Evolutionary conservation across 306 rosid species (phyloP), one percentile per base, ranked within the genome.

Genomic region (cucumber (Cucumis sativus)): DNA sequence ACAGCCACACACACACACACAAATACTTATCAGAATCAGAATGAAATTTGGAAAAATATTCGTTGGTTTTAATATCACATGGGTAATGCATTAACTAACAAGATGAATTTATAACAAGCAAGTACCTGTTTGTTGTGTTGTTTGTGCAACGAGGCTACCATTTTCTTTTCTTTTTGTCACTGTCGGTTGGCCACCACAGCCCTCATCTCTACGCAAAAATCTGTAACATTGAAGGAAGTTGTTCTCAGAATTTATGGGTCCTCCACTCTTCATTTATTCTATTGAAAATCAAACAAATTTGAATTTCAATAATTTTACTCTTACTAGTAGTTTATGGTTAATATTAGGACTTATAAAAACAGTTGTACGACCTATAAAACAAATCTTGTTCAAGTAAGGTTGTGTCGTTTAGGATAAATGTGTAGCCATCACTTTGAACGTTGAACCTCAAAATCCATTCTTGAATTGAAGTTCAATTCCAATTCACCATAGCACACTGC

Each of bases 101-200:
- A 68, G 56, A 20, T 12, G 39, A 16, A 45, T 47, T 16, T 45
- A 47, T 70, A 28, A 51, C 28, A 13, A 70, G 40, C 15, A 72
- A 72, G 77, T 72, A 72, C 77, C 77, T 23, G 6, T 45, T 70
- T 70, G 75, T 70, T 23, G 23, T 30, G 61, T 52, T 72, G 77
- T 51, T 25, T 72, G 17, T 2, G 62, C 43, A 52, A 28, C 4
- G 7, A 17, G 37, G 76, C 35, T 13, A 40, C 61, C 77, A 10
- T 51, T 72, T 47, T 21, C 57, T 17, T 72, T 72, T 72, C 60
- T 33, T 30, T 72, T 72, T 51, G 77, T 72, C 77, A 15, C 61
- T 51, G 61, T 72, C 61, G 47, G 60, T 10, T 52, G 61, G 62
- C 59, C 58, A 21, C 59, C 57, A 45, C 21, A 21, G 57, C 35